phyloP scores from a whole-genome alignment of 73 alveolate species.

The Tetrahymena malaccensis region DNA sequence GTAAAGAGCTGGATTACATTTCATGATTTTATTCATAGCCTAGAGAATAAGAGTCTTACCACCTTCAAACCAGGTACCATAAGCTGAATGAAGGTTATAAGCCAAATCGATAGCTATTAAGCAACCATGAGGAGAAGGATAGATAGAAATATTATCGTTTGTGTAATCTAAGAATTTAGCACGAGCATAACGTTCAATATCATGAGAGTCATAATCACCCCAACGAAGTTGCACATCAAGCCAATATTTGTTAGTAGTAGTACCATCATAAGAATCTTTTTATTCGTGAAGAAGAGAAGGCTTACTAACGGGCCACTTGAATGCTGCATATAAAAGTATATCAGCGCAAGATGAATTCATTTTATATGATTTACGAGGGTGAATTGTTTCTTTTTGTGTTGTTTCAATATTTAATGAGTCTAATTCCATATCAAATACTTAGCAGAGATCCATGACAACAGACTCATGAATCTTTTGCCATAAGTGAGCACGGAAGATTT shows the following conservation, averaged over 20 bases:
- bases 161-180: slow-evolving; percentile 99
- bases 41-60: slow-evolving; percentile 87
- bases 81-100: slow-evolving; percentile 98
- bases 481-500: slow-evolving; percentile 98
- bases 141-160: slow-evolving; percentile 96
- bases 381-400: slow-evolving; percentile 99
- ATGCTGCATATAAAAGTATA: slow-evolving; percentile 95
- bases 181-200: slow-evolving; percentile 98
- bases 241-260: slow-evolving; percentile 97
- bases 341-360: slow-evolving; percentile 99
- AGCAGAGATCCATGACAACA: slow-evolving; percentile 99
- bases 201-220: slow-evolving; percentile 99
- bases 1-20: slow-evolving; percentile 99
- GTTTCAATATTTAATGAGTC: slow-evolving; percentile 97
- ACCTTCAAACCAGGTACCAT: slow-evolving; percentile 98
- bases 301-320: slow-evolving; percentile 98
- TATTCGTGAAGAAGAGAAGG: slow-evolving; percentile 95
- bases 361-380: slow-evolving; percentile 97
- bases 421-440: slow-evolving; percentile 98
- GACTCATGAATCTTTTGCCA: slow-evolving; percentile 99
- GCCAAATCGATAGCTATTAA: slow-evolving; percentile 97
- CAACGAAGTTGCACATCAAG: slow-evolving; percentile 99
- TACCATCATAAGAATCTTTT: slow-evolving; percentile 95
- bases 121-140: slow-evolving; percentile 99
- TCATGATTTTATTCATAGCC: slow-evolving; percentile 99